Percentiles rank a stretch among this genome's conserved stretches.
Evolutionary conservation across 495 filamentous ascomycete genomes (phyloP).

Genomic region (Terfezia boudieri): DNA sequence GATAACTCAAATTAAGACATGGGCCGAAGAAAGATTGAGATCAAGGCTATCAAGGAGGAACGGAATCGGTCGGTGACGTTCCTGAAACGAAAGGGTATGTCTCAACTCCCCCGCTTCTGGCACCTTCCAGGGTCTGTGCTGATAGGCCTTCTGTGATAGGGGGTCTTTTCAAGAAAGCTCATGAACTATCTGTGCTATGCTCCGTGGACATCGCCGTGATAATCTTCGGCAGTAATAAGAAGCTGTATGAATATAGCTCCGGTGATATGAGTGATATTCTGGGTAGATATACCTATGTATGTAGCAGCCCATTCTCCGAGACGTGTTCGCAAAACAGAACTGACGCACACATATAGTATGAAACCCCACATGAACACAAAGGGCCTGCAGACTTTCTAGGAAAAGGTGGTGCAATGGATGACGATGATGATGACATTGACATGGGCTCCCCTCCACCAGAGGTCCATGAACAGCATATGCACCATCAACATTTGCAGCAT

Average conservation of each 20-base stretch:
- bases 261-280: constrained; percentile 78
- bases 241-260: constrained; percentile 92
- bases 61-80: constrained; percentile 98
- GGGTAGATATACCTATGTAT: constrained; percentile 66
- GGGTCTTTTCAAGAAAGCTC: constrained; percentile 96
- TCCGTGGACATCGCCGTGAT: constrained; percentile 97
- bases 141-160: constrained; percentile 22
- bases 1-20: constrained; percentile 19
- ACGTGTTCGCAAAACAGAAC: constrained; percentile 15
- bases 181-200: constrained; percentile 92
- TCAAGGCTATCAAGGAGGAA: constrained; percentile 99
- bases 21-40: constrained; percentile 74
- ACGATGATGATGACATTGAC: constrained; percentile 58
- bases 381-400: constrained; percentile 83
- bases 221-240: constrained; percentile 95
- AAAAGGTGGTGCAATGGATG: constrained; percentile 65
- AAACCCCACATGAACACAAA: constrained; percentile 84
- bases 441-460: constrained; percentile 31
- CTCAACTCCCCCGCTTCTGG: neutral
- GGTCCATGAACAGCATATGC: constrained; percentile 30
- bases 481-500: constrained; percentile 59
- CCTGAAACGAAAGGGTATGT: constrained; percentile 56
- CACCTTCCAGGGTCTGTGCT: neutral
- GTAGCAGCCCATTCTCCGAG: constrained; percentile 21
- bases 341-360: constrained; percentile 38